These are phyloP conservation scores for Cyberlindnera japonica DNA, from an alignment of 805 yeast species.

Conservation along the genomic window DNA sequence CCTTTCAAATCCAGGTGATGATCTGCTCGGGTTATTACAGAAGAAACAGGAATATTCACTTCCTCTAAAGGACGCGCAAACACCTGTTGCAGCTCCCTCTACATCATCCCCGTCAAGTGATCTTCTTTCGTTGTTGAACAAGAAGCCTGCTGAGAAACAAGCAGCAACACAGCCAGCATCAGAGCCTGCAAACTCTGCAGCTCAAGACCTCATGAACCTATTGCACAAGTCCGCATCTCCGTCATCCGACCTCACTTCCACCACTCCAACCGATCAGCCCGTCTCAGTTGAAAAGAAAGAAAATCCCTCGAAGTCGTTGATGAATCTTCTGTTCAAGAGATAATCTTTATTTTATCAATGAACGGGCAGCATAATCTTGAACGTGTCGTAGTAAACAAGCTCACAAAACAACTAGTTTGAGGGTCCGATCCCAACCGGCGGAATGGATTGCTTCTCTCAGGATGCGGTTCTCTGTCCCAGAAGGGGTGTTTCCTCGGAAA, in stretches of 20 bases:
- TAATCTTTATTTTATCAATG: not conserved
- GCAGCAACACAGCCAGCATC: slow-evolving; percentile 4
- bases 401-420: not conserved
- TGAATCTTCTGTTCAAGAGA: slow-evolving; percentile 14
- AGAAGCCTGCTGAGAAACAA: slow-evolving; percentile 7
- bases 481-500: too few relatives aligned
- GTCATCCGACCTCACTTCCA: not conserved
- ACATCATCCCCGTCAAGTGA: slow-evolving; percentile 7
- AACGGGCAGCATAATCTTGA: too few relatives aligned
- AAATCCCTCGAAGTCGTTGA: slow-evolving; percentile 5
- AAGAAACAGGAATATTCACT: not conserved
- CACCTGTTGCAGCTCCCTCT: not conserved
- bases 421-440: too few relatives aligned
- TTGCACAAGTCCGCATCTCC: slow-evolving; percentile 15
- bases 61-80: too few relatives aligned
- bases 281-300: slow-evolving; percentile 4
- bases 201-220: slow-evolving; percentile 19
- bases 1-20: too few relatives aligned
- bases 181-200: slow-evolving; percentile 18
- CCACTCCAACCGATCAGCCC: not conserved
- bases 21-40: too few relatives aligned
- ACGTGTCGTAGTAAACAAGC: not conserved
- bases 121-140: slow-evolving; percentile 10
- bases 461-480: too few relatives aligned
- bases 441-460: too few relatives aligned